Evolutionary conservation across 2,329 filamentous ascomycete genomes (phyloP).

Genomic region (Niveomyces coronatus): DNA sequence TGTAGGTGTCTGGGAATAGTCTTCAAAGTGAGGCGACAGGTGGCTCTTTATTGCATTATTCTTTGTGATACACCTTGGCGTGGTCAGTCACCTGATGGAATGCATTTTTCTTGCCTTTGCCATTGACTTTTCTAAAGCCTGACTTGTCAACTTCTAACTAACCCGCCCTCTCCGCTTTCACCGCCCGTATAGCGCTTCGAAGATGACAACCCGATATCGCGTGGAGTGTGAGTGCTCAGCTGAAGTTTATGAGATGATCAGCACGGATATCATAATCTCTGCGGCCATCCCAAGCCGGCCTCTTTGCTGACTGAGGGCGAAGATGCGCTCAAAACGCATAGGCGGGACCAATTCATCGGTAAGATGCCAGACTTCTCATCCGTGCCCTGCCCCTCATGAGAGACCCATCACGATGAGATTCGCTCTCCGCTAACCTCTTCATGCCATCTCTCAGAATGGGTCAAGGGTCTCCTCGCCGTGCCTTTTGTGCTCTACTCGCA

Average conservation of each 20-base stretch:
- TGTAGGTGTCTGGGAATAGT: too few relatives aligned
- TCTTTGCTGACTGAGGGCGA: slow-evolving; percentile 8
- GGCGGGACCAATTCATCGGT: slow-evolving; percentile 82
- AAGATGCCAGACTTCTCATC: too few relatives aligned
- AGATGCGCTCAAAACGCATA: slow-evolving; percentile 70
- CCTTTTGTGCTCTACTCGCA: slow-evolving; percentile 96
- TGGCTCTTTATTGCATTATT: too few relatives aligned
- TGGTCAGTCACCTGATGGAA: too few relatives aligned
- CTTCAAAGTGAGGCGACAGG: too few relatives aligned
- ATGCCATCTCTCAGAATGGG: slow-evolving; percentile 63
- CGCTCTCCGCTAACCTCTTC: slow-evolving; percentile 8
- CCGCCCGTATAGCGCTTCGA: slow-evolving; percentile 9
- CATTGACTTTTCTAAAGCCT: too few relatives aligned
- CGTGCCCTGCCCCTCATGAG: neutral
- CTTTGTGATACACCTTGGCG: too few relatives aligned
- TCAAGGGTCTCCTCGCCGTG: slow-evolving; percentile 87
- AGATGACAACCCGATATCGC: slow-evolving; percentile 54
- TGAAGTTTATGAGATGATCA: too few relatives aligned
- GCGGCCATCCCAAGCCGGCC: too few relatives aligned
- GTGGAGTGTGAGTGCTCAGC: slow-evolving; percentile 56
- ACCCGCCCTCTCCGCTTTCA: neutral
- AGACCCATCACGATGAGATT: neutral
- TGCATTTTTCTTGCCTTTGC: too few relatives aligned
- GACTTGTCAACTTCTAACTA: too few relatives aligned
- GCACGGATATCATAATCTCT: too few relatives aligned